Evolutionary conservation across 495 filamentous ascomycete species (phyloP).

Genomic region (Neurospora sp.): DNA sequence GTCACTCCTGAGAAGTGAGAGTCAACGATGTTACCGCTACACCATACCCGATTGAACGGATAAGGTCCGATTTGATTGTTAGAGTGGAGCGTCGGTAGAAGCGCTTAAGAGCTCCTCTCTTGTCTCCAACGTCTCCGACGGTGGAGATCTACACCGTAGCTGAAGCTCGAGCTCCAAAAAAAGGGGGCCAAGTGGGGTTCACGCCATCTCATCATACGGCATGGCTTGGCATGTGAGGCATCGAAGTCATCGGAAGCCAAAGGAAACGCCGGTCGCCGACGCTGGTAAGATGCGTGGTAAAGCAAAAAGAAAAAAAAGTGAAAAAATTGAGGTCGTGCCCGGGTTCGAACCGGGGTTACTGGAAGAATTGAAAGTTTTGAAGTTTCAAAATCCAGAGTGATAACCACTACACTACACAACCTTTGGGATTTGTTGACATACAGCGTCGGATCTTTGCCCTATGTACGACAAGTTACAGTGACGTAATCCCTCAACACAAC

Average conservation of each 20-base stretch:
- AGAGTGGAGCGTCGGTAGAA: background rate
- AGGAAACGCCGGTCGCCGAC: background rate
- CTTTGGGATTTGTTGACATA: background rate
- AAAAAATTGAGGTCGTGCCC: background rate
- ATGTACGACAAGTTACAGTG: background rate
- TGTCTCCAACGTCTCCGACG: background rate
- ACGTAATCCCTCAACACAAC: background rate
- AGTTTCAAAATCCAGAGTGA: background rate
- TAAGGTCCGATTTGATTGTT: background rate
- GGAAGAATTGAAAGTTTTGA: background rate
- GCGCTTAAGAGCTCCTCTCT: background rate
- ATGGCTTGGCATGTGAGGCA: background rate
- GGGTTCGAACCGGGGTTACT: background rate
- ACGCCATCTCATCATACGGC: background rate
- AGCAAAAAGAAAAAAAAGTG: background rate
- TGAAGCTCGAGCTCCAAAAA: background rate
- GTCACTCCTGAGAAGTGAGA: background rate
- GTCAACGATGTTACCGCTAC: background rate
- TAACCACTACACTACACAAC: background rate
- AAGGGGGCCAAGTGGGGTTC: background rate
- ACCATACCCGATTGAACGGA: background rate
- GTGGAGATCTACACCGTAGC: background rate
- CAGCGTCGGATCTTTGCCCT: too few relatives aligned
- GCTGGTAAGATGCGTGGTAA: background rate
- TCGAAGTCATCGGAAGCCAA: background rate